These are phyloP conservation scores for Populus hybrid DNA, from an alignment of 441 rosid species.

Conservation along the genomic window DNA sequence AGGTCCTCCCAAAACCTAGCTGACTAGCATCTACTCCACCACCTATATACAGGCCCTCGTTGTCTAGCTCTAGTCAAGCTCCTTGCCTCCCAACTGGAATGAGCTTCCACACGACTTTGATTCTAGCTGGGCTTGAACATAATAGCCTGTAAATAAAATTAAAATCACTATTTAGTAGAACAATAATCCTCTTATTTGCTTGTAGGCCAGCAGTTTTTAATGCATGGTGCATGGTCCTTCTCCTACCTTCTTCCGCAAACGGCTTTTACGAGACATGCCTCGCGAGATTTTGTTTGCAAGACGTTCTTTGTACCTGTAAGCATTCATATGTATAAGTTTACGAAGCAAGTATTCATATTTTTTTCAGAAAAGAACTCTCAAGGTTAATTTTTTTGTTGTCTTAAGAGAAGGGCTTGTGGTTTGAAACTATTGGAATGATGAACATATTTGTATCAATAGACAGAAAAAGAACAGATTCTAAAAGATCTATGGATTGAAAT, in stretches of 20 bases:
- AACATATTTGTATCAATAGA: not conserved
- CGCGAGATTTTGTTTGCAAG: conserved; percentile 97
- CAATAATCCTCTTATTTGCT: conserved; percentile 2
- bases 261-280: conserved; percentile 98
- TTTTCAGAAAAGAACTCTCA: conserved; percentile 8
- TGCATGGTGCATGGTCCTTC: not conserved
- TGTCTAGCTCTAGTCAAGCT: conserved; percentile 76
- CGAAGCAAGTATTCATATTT: conserved; percentile 12
- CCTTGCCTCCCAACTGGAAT: conserved; percentile 84
- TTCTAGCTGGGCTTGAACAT: conserved; percentile 93
- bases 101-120: conserved; percentile 75
- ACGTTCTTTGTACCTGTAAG: conserved; percentile 75
- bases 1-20: conserved; percentile 50
- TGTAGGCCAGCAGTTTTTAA: not conserved
- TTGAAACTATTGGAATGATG: too few species aligned
- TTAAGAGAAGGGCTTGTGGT: too few species aligned
- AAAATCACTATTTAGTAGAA: conserved; percentile 7
- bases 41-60: conserved; percentile 65
- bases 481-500: not conserved
- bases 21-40: conserved; percentile 52
- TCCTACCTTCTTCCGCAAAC: conserved; percentile 84
- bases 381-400: not conserved
- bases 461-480: not conserved
- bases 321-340: conserved; percentile 13
- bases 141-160: conserved; percentile 57